phyloP scores from a whole-genome alignment of 1,284 basidiomycete genomes.

The Cryptococcus depauperatus region DNA sequence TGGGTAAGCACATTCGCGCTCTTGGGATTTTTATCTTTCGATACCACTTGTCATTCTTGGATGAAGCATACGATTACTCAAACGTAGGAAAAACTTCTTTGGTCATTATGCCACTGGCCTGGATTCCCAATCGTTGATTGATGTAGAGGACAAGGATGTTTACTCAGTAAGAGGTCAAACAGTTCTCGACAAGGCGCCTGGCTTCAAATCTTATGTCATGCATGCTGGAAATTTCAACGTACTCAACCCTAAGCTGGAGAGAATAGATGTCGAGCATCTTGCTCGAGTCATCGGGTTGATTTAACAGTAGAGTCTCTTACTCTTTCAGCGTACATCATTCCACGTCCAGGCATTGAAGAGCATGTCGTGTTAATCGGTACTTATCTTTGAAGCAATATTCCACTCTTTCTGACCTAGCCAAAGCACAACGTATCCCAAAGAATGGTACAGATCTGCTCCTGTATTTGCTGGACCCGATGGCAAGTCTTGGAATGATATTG shows the following conservation, averaged over 20 bases:
- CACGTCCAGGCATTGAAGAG: conserved; percentile 43
- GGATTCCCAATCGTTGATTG: conserved; percentile 36
- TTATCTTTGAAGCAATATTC: conserved; percentile 29
- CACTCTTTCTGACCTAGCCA: conserved; percentile 26
- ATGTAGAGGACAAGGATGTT: conserved; percentile 39
- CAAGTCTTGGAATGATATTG: conserved; percentile 42
- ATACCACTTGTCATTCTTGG: conserved; percentile 32
- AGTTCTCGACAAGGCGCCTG: conserved; percentile 35
- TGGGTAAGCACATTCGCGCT: conserved; percentile 28
- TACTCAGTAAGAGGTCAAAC: conserved; percentile 43
- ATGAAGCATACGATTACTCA: conserved; percentile 40
- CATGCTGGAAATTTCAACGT: conserved; percentile 14
- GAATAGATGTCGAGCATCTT: background rate
- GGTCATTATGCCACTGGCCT: conserved; percentile 48
- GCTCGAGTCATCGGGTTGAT: background rate
- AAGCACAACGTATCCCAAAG: conserved; percentile 40
- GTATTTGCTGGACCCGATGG: conserved; percentile 34
- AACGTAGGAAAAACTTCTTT: conserved; percentile 29
- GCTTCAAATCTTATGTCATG: conserved; percentile 24
- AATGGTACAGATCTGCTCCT: conserved; percentile 41
- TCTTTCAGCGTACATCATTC: conserved; percentile 42
- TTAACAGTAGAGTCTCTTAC: conserved; percentile 6
- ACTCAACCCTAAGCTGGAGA: background rate
- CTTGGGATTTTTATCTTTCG: conserved; percentile 37
- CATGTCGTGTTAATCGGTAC: conserved; percentile 41